Base-by-base conservation (phyloP, 2,329 filamentous ascomycete species). In the Thielaviopsis populi region DNA sequence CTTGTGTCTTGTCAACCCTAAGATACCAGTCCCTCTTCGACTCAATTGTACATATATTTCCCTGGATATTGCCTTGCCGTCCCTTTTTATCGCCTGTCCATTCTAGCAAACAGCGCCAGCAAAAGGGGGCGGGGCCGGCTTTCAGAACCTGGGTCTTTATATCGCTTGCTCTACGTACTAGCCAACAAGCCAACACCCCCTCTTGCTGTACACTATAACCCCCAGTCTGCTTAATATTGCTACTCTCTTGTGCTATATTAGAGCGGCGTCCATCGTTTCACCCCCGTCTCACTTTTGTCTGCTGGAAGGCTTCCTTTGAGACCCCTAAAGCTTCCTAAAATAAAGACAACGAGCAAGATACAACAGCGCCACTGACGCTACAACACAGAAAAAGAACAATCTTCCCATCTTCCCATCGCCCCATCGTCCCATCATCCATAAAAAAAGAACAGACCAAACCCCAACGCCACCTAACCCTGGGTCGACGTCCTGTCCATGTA, bases 191-290 rank as follows among this genome's bases (percentile, higher is more conserved):
- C n/a, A n/a, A n/a, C n/a, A n/a, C n/a, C n/a, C 54, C 46, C 19
- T 42, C 13, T 5, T 27, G 19, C n/a, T 22, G 7, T 6, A 6
- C 59, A n/a, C n/a, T n/a, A 43, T 17, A 30, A 15, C 27, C 54
- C 54, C 54, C 54, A 17, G 58, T 11, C 13, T 37, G 37, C 2
- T 40, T 46, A 42, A 50, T 43, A 59, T 59, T 61, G 27, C 56
- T 42, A 10, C 56, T 59, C 27, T 63, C 17, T 30, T 15, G 24
- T 33, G 15, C 54, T 64, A 30, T 60, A 40, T 40, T 40, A 50
- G 53, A 43, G 50, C 17, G 50, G 56, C 59, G 48, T 41, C 11
- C 40, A 33, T 42, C 24, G 63, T 65, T 65, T 59, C 59, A 65
- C 50, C 30, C 59, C 40, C 50, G 48, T 62, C 63, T 59, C 59